Base-by-base conservation (phyloP, 805 yeast species). In the Lipomyces sp. region DNA sequence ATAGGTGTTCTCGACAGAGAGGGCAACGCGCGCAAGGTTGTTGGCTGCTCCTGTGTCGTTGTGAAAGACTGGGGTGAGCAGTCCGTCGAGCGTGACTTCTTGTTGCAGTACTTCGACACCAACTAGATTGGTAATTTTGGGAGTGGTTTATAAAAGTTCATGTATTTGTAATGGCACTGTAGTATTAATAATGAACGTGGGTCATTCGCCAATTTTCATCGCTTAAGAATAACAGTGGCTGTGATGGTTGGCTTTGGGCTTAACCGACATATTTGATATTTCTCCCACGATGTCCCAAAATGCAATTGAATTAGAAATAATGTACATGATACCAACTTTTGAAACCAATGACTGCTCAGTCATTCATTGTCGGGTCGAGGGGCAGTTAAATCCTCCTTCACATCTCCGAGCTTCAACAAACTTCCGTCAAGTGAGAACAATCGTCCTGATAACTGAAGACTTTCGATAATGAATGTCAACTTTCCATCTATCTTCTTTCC, bases 11-110 rank as follows among this genome's bases (percentile, higher is more conserved):
- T 94, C 80, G 98, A 95, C 96, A 92, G 97, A 86, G 98, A 95
- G 80, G 99, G 99, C 86, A 92, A 94, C 87, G 97, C 98, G 85
- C 92, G 98, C 88, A 95, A 95, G 92, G 98, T 95, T 79, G 99
- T 95, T 82, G 99, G 99, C 86, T 96, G 97, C 84, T 93, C 98
- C 78, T 94, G 97, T 85, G 98, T 94, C 81, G 99, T 95, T 79
- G 91, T 95, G 88, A 93, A 90, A 89, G 89, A 92, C 96, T 95
- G 98, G 98, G 99, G 99, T 92, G 97, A 92, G 81, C 97, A 92
- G 85, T 90, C 98, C 78, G 94, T 88, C 80, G 99, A 94, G 86
- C 92, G 98, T 86, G 85, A 87, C 86, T 89, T 91, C 84, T 88
- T 95, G 82, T 87, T 95, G 83, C 96, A 92, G 84, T 93, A 92